These are phyloP conservation scores for Astraeus odoratus DNA, from an alignment of 768 basidiomycete species.

Conservation along the genomic window DNA sequence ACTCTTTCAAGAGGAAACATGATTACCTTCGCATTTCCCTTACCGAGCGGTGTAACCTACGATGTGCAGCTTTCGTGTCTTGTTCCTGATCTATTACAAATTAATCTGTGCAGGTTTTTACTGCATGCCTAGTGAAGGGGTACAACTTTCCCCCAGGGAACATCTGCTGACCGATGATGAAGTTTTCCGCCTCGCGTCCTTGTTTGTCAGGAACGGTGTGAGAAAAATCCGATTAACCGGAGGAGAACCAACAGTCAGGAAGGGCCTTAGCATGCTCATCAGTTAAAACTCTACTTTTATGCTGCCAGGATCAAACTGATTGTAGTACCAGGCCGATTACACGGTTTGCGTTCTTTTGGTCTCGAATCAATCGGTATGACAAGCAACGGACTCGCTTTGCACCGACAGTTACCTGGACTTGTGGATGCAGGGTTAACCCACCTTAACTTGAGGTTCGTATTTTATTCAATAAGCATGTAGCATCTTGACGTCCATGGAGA, in stretches of 20 bases:
- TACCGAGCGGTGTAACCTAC: constrained; percentile 82
- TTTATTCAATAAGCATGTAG: not conserved
- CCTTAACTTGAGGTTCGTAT: constrained; percentile 53
- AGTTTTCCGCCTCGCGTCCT: constrained; percentile 58
- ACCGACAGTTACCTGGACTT: constrained; percentile 62
- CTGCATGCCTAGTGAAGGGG: constrained; percentile 82
- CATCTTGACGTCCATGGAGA: constrained; percentile 3
- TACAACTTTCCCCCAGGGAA: constrained; percentile 62
- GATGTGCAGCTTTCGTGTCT: constrained; percentile 44
- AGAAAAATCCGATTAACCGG: constrained; percentile 86
- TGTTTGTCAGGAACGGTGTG: constrained; percentile 80
- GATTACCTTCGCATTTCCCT: constrained; percentile 86
- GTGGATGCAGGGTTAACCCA: constrained; percentile 72
- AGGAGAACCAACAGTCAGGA: constrained; percentile 82
- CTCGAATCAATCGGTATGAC: constrained; percentile 81
- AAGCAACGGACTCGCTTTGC: constrained; percentile 72
- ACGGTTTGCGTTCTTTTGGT: constrained; percentile 51
- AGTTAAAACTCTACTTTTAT: constrained; percentile 32
- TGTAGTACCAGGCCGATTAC: constrained; percentile 44
- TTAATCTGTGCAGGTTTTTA: constrained; percentile 59
- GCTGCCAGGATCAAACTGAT: constrained; percentile 4
- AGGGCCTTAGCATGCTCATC: constrained; percentile 64
- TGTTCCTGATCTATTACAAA: not conserved
- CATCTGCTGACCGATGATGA: constrained; percentile 74
- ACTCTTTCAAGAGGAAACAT: constrained; percentile 61